A percentile compares a stretch with the other conserved stretches of the same genome.
Evolutionary conservation across 2,329 filamentous ascomycete genomes (phyloP).

Genomic region (Cladosporium sp.): DNA sequence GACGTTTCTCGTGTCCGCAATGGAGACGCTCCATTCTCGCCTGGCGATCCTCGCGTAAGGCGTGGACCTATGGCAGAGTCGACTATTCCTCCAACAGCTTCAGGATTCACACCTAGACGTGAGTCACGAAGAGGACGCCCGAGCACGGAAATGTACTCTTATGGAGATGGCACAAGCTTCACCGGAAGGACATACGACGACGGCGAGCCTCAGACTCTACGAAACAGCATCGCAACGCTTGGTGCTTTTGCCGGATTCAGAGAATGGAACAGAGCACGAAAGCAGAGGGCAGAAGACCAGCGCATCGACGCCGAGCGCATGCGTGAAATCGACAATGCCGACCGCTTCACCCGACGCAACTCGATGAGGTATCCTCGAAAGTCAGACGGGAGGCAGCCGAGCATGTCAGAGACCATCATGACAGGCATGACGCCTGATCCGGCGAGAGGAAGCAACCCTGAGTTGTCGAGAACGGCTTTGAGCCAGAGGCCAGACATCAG

Average conservation of each 20-base stretch:
- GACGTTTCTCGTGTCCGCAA: conserved; percentile 54
- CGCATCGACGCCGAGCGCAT: conserved; percentile 57
- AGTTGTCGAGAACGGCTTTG: conserved; percentile 41
- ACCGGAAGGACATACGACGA: conserved; percentile 28
- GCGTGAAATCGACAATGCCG: conserved; percentile 47
- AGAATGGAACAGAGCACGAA: conserved; percentile 51
- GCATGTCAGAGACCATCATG: conserved; percentile 34
- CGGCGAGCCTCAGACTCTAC: conserved; percentile 37
- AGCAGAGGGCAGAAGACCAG: conserved; percentile 60
- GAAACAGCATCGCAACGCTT: conserved; percentile 50
- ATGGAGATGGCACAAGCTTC: conserved; percentile 41
- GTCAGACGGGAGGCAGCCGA: conserved; percentile 32
- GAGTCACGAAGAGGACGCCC: conserved; percentile 12
- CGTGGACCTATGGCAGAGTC: conserved; percentile 12
- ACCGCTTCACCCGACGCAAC: conserved; percentile 36
- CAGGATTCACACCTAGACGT: conserved; percentile 16
- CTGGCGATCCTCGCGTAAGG: conserved; percentile 28
- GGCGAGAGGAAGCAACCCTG: conserved; percentile 47
- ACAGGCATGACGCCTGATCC: conserved; percentile 37
- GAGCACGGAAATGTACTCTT: conserved; percentile 20
- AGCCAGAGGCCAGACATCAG: conserved; percentile 25
- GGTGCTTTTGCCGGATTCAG: conserved; percentile 36
- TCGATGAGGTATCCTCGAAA: conserved; percentile 32
- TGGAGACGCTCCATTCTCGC: conserved; percentile 53
- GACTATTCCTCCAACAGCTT: conserved; percentile 36